Conservation (phyloP, 352 stramenopile genomes). For the Phytophthora sp. region DNA sequence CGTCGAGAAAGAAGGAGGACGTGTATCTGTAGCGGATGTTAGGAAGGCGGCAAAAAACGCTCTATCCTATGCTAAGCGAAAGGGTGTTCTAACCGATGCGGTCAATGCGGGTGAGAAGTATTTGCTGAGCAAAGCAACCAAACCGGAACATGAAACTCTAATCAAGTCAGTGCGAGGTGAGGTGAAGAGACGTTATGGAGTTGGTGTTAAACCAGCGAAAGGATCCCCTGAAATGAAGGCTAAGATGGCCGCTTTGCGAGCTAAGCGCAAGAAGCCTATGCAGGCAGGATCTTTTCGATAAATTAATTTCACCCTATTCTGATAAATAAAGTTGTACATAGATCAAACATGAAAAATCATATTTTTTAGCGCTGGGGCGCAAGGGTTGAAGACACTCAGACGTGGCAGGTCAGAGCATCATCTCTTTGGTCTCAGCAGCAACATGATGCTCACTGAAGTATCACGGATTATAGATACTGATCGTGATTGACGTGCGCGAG, state of each 20-base stretch:
- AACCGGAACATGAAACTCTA: constrained; percentile 8
- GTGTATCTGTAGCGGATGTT: constrained; percentile 5
- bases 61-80: constrained; percentile 18
- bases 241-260: constrained; percentile 3
- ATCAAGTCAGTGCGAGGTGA: not conserved
- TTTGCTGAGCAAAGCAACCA: constrained; percentile 4
- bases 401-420: no score
- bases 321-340: no score
- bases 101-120: constrained; percentile 13
- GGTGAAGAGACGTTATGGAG: constrained; percentile 9
- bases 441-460: no score
- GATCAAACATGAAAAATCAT: no score
- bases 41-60: constrained; percentile 10
- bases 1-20: constrained; percentile 1
- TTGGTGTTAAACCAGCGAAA: constrained; percentile 6
- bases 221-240: not conserved
- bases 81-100: constrained; percentile 7
- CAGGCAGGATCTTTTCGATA: not conserved
- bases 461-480: no score
- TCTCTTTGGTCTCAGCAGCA: no score
- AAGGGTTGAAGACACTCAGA: no score
- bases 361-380: no score
- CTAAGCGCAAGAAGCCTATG: not conserved
- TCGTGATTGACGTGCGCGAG: no score
- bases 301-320: not conserved